Percentiles rank a stretch among this genome's conserved stretches.
These are phyloP conservation scores for Astragalus membranaceus DNA, from an alignment of 306 rosid species.

Conservation along the genomic window DNA sequence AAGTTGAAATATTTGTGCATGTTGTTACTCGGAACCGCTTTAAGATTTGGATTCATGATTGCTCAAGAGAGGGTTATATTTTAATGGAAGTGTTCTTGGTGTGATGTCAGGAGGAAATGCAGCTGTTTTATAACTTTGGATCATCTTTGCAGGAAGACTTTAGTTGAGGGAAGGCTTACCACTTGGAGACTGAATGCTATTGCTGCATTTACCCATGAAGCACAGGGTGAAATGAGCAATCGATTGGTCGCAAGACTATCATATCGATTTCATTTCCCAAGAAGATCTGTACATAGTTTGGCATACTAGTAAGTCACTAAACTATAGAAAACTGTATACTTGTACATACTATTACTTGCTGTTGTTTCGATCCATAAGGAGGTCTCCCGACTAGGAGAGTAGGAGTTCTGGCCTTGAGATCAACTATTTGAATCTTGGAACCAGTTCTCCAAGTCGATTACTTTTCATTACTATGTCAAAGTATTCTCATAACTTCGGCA, in stretches of 20 bases:
- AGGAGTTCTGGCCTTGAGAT: not conserved
- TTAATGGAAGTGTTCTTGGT: not conserved
- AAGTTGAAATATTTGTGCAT: slow-evolving; percentile 8
- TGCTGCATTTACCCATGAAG: slow-evolving; percentile 4
- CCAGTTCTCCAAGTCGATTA: not conserved
- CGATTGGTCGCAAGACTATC: slow-evolving; percentile 6
- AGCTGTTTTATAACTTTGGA: slow-evolving; percentile 8
- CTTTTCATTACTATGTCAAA: not conserved
- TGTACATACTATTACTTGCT: slow-evolving; percentile 39
- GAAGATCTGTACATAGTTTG: slow-evolving; percentile 19
- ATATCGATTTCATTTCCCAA: slow-evolving; percentile 10
- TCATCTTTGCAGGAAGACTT: slow-evolving; percentile 15
- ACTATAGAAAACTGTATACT: slow-evolving; percentile 27
- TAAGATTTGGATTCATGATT: slow-evolving; percentile 13
- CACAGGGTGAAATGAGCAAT: slow-evolving; percentile 14
- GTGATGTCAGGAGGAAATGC: slow-evolving; percentile 13
- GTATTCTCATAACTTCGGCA: not conserved
- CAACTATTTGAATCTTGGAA: not conserved
- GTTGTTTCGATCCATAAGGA: not conserved
- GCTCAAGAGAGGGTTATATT: slow-evolving; percentile 3
- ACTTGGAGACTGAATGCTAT: slow-evolving; percentile 6
- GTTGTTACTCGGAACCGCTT: slow-evolving; percentile 11
- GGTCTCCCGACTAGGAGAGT: not conserved
- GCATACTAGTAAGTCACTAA: not conserved
- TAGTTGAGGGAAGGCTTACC: slow-evolving; percentile 6